phyloP scores from a whole-genome alignment of 805 yeast genomes.

The Starmerella roubikii region DNA sequence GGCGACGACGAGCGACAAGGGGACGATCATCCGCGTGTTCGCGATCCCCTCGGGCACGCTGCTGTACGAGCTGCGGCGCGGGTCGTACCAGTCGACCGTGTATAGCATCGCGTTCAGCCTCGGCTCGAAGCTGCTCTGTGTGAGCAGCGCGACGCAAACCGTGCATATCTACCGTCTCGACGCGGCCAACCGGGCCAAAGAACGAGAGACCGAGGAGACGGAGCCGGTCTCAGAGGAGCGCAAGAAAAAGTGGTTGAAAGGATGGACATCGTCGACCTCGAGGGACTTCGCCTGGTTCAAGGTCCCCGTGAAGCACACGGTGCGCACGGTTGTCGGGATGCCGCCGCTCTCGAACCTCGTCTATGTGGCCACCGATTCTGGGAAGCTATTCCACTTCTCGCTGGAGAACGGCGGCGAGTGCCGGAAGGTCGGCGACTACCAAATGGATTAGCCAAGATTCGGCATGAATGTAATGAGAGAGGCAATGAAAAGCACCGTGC shows the following conservation, averaged over 20 bases:
- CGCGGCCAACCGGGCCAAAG: constrained; percentile 1
- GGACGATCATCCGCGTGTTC: constrained; percentile 79
- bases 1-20: constrained; percentile 83
- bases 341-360: constrained; percentile 23
- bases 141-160: constrained; percentile 78
- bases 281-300: constrained; percentile 85
- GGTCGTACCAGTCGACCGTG: constrained; percentile 72
- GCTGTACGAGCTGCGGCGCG: constrained; percentile 65
- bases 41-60: constrained; percentile 41
- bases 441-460: constrained; percentile 4
- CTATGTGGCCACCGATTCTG: constrained; percentile 63
- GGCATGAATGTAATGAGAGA: background rate
- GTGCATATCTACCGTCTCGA: constrained; percentile 59
- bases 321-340: constrained; percentile 29
- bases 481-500: no score
- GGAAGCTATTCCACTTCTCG: constrained; percentile 66
- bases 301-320: constrained; percentile 34
- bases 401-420: constrained; percentile 90
- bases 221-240: background rate
- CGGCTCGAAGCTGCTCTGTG: constrained; percentile 60
- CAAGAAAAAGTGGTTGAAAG: constrained; percentile 10
- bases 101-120: constrained; percentile 62
- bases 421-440: constrained; percentile 51
- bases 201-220: background rate
- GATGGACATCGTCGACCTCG: constrained; percentile 1